Evolutionary conservation across 1,139 yeast genomes (phyloP), one percentile per base, ranked within the genome.

Genomic region (Geotrichum histeridarum): DNA sequence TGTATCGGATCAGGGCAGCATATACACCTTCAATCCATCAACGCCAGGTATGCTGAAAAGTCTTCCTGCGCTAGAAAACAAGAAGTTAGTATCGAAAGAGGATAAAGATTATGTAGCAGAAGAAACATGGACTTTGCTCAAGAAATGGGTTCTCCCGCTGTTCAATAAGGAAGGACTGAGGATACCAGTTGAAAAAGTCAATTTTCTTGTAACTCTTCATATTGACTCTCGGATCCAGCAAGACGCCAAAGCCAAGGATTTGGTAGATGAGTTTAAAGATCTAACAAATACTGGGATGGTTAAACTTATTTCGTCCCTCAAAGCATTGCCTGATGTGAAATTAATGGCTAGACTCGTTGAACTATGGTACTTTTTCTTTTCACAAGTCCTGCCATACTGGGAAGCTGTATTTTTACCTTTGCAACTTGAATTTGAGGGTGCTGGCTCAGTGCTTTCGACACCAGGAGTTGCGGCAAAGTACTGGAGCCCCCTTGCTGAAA

Each of bases 381-480:
- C 74, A 11, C 74, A 77, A 42, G 75, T 81, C 0, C 72, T 79
- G 52, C 82, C 81, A 53, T 81, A 82, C 61, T 69, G 83, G 39
- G 78, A 80, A 54, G 84, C 85, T 0, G 76, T 81, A 0, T 76
- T 84, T 54, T 62, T 82, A 42, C 89, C 90, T 0, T 63, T 84
- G 27, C 86, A 83, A 52, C 62, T 73, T n/a, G 83, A 80, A 55
- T 68, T 77, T 52, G 74, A 72, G 17, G 78, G 75, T 0, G 54
- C 57, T 4, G 78, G 77, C 48, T 63, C 62, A 54, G 55, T 69
- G 31, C 54, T 70, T 48, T 59, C 67, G 4, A n/a, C 37, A 11
- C 61, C 64, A 0, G 64, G 63, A 3, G 61, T 62, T 12, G 72
- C 74, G 1, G 58, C 59, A 22, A 67, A 64, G 35, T 76, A 70